Evolutionary conservation across 75 land plant genomes (phyloP).

Genomic region (Pinus tabuliformis): DNA sequence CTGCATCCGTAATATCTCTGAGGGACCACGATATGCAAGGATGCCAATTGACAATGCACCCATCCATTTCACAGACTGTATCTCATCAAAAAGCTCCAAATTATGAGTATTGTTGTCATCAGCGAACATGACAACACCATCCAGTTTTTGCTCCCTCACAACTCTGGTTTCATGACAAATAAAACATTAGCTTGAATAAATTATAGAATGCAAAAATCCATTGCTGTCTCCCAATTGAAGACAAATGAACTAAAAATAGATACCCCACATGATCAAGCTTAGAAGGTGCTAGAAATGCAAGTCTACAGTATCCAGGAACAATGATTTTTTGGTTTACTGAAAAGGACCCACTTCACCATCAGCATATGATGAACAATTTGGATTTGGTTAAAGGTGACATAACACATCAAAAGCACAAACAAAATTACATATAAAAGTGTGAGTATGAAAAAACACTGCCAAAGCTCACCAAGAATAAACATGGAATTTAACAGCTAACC

Average conservation of each 20-base stretch:
- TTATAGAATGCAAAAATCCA: conserved; percentile 3
- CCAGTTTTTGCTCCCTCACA: conserved; percentile 65
- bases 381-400: background rate
- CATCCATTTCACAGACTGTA: conserved; percentile 79
- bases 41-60: conserved; percentile 84
- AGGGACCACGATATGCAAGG: conserved; percentile 39
- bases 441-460: background rate
- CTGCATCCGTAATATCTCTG: conserved; percentile 14
- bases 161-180: conserved; percentile 29
- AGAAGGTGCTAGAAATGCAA: background rate
- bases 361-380: background rate
- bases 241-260: background rate
- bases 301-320: background rate
- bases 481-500: background rate
- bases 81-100: conserved; percentile 80
- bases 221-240: background rate
- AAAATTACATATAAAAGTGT: background rate
- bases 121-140: conserved; percentile 83
- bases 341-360: background rate
- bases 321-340: too few relatives aligned
- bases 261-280: background rate
- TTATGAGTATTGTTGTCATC: conserved; percentile 93
- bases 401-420: background rate
- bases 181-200: background rate
- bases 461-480: background rate